Base-by-base conservation (phyloP, 129 eudicot genomes). In the Flaveria brownii region DNA sequence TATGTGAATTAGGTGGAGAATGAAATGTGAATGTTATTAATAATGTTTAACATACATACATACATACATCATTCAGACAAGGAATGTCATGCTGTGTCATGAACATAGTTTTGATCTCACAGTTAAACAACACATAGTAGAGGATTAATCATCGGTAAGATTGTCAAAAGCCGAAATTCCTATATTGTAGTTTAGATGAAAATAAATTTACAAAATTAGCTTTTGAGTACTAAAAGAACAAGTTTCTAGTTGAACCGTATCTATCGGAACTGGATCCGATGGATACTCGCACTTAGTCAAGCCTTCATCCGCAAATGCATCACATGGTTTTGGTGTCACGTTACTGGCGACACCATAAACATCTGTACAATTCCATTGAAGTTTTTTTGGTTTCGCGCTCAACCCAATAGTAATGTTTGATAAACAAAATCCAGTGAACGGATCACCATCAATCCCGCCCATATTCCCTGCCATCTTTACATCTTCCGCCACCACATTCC, bases 361-460 rank as follows among this genome's bases (percentile, higher is more conserved):
- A 39, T 88, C 86, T 2, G 85, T 87, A 77, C 97, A 91, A 20
- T 89, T 91, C 97, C 97, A 91, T 5, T 82, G 95, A 69, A 79
- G 4, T 17, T 82, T 71, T 81, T 87, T 82, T 1, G 78, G 76
- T 4, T 84, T 78, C 41, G 13, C 63, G 9, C 82, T 76, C 77
- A 85, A 47, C 43, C 72, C 86, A 54, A 85, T 70, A 8, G 86
- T 82, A 74, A 82, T 83, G 80, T 91, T 87, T 1, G 96, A 88
- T 18, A 88, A 72, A 57, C 92, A 91, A 67, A 91, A 85, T 30
- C 89, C 92, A 0, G 88, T 87, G 33, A 87, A 91, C 9, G 68
- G 80, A 47, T 91, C 84, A 0, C 74, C 86, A 5, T 85, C 72
- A 7, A 91, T 88, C 45, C 97, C 97, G 1, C 79, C 82, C 8